phyloP scores from a whole-genome alignment of 1,139 yeast species.

The Casaregolazyma suthepensis region DNA sequence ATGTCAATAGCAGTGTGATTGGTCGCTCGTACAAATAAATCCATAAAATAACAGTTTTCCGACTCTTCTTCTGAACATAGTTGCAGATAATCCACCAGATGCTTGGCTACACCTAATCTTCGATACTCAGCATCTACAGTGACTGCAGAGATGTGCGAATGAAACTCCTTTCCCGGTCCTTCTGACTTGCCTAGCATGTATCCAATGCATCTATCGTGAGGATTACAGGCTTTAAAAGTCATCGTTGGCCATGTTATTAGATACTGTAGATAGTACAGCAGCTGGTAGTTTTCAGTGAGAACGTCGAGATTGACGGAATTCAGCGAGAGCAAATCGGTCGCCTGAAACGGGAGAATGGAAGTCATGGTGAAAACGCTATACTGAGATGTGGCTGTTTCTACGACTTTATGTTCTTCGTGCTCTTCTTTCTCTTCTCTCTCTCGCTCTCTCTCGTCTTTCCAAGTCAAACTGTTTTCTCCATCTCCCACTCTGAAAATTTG shows the following conservation, averaged over 20 bases:
- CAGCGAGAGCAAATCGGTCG: conserved; percentile 68
- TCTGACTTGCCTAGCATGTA: conserved; percentile 93
- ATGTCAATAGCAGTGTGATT: conserved; percentile 72
- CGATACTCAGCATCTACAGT: conserved; percentile 81
- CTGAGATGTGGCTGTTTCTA: no score
- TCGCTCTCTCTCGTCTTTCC: no score
- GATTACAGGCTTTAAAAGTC: conserved; percentile 66
- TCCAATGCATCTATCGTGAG: conserved; percentile 28
- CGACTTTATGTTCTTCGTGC: no score
- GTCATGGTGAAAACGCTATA: no score
- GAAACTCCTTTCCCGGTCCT: conserved; percentile 83
- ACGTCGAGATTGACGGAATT: conserved; percentile 80
- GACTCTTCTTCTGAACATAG: conserved; percentile 53
- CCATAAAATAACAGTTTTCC: conserved; percentile 70
- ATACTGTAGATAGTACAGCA: conserved; percentile 79
- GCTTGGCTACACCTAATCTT: conserved; percentile 72
- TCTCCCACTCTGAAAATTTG: not conserved
- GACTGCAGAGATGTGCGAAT: conserved; percentile 94
- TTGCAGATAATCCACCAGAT: conserved; percentile 67
- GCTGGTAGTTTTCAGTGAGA: conserved; percentile 82
- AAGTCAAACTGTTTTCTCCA: not conserved
- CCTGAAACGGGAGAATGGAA: conserved; percentile 75
- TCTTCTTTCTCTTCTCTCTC: no score
- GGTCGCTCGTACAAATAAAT: conserved; percentile 83
- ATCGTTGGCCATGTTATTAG: conserved; percentile 82